These are phyloP conservation scores for Aquilaria yunnanensis DNA, from an alignment of 345 rosid genomes.

Conservation along the genomic window DNA sequence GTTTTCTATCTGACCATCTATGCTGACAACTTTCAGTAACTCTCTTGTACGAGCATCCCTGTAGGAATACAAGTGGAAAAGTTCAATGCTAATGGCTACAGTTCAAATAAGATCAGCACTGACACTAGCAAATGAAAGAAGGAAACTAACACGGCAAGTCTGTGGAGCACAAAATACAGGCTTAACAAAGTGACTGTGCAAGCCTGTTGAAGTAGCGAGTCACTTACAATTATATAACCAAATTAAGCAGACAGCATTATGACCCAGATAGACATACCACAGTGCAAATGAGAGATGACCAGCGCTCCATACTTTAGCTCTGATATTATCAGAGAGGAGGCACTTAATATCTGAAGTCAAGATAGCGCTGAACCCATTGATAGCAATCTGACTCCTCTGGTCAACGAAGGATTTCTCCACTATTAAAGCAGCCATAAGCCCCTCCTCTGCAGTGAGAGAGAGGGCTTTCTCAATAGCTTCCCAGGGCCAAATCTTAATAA, in stretches of 20 bases:
- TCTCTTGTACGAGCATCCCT: conserved; percentile 94
- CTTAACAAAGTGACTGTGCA: not conserved
- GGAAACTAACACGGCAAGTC: not conserved
- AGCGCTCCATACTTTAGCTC: conserved; percentile 85
- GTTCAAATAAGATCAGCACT: conserved; percentile 2
- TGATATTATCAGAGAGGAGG: conserved; percentile 63
- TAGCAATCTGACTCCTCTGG: conserved; percentile 59
- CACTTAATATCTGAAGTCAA: conserved; percentile 70
- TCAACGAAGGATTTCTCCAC: conserved; percentile 82
- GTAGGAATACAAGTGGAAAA: conserved; percentile 16
- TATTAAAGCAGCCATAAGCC: conserved; percentile 51
- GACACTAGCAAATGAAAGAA: not conserved
- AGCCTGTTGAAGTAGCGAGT: not conserved
- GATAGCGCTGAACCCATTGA: conserved; percentile 51
- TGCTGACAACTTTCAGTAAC: conserved; percentile 71
- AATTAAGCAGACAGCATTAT: not conserved
- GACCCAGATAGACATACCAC: conserved; percentile 44
- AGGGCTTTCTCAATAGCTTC: conserved; percentile 65
- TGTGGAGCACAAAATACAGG: not conserved
- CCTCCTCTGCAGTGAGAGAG: conserved; percentile 46
- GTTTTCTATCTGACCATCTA: conserved; percentile 84
- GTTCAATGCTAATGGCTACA: conserved; percentile 3
- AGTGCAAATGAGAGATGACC: conserved; percentile 61
- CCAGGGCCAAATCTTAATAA: conserved; percentile 84
- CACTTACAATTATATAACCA: conserved; percentile 7